Conservation (phyloP, 2,329 filamentous ascomycete species). For the Penicillium sp. region DNA sequence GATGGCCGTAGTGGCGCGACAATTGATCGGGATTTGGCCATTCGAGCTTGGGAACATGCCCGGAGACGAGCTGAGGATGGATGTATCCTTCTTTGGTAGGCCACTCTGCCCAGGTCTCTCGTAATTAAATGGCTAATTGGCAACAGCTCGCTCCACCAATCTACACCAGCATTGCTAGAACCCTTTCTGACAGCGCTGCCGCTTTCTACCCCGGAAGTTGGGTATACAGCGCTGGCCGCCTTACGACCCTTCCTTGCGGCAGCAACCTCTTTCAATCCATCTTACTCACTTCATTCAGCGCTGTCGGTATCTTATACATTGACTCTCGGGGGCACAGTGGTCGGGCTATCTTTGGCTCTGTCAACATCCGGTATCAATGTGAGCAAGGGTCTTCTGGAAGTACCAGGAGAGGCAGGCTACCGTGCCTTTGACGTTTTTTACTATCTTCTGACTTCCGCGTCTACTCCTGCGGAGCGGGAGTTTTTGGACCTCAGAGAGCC, state of each 20-base stretch:
- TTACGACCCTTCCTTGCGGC: conserved; percentile 84
- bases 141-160: conserved; percentile 78
- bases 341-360: conserved; percentile 72
- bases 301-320: conserved; percentile 80
- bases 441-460: conserved; percentile 89
- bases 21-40: conserved; percentile 75
- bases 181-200: conserved; percentile 83
- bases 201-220: conserved; percentile 70
- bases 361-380: conserved; percentile 90
- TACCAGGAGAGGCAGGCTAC: conserved; percentile 77
- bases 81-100: conserved; percentile 84
- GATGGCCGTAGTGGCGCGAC: conserved; percentile 73
- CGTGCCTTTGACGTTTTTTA: conserved; percentile 98
- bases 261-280: conserved; percentile 87
- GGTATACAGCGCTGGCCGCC: conserved; percentile 78
- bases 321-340: conserved; percentile 76
- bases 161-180: conserved; percentile 78
- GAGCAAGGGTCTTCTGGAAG: conserved; percentile 71
- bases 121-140: background rate
- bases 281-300: conserved; percentile 74
- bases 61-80: conserved; percentile 92
- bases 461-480: conserved; percentile 83
- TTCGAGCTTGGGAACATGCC: conserved; percentile 93
- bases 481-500: conserved; percentile 78
- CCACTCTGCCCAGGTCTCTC: conserved; percentile 9